Evolutionary conservation across 805 yeast genomes (phyloP), one percentile per base, ranked within the genome.

Genomic region (Metschnikowia corniflorae): DNA sequence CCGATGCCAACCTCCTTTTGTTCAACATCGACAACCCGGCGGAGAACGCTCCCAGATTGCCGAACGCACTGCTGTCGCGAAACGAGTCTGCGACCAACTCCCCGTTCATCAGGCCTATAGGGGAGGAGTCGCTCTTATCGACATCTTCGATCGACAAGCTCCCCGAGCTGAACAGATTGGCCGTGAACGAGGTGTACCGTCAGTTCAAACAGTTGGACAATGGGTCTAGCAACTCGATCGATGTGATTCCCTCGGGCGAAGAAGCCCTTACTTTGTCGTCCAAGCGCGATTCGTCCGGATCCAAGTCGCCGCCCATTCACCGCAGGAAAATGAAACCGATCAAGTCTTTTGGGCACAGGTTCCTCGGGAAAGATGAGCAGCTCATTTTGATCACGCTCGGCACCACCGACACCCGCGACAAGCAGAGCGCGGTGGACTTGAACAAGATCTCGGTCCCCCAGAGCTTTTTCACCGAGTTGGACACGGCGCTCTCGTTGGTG

Each of bases 271-370:
- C 24, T n/a, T 15, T 24, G 8, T 7, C n/a, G 26, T 20, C 14
- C 53, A 31, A 44, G 60, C 10, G 47, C 39, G 44, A 58, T 57
- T 17, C 63, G 57, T 35, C 40, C 15, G 35, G 50, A 14, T 41
- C 50, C 3, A 25, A 36, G 15, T 40, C 46, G 6, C n/a, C n/a
- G n/a, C 53, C 53, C 3, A 54, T 42, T 30, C 52, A 51, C 39
- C 41, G 51, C 8, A 43, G 53, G 18, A 49, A 43, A 21, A 54
- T 67, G 37, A 63, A 75, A 35, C 82, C 87, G 2, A 75, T 86
- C 37, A 87, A 85, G 57, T 82, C 94, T 0, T 82, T 87, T 62
- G 96, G 96, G 24, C 96, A 88, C 56, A 68, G 82, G 26, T 86
- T 77, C 55, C 69, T 89, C 44, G 70, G 72, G 32, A 61, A 65